Percentiles rank a stretch among this genome's conserved stretches.
Conservation (phyloP, 768 basidiomycete genomes). For the Termitomyces sp. region DNA sequence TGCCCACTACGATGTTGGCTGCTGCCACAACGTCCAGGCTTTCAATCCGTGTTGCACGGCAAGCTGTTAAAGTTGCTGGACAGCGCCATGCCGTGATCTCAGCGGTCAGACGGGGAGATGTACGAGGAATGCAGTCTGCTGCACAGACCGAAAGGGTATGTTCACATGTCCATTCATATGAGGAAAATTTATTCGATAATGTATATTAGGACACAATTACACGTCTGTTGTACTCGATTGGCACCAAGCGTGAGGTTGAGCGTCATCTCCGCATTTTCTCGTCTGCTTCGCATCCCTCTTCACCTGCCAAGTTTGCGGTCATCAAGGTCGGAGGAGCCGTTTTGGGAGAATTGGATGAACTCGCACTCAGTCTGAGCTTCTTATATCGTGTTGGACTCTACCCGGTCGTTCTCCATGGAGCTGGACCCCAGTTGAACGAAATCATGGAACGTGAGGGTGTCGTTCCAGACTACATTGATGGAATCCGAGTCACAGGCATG, state of each 20-base stretch:
- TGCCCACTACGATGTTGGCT: constrained; percentile 26
- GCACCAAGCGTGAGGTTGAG: constrained; percentile 95
- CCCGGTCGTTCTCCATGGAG: constrained; percentile 95
- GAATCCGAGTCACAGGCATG: constrained; percentile 92
- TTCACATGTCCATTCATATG: constrained; percentile 7
- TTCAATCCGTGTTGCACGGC: constrained; percentile 31
- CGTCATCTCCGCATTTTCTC: constrained; percentile 98
- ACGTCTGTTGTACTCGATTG: constrained; percentile 92
- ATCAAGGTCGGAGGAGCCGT: constrained; percentile 98
- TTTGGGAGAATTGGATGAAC: constrained; percentile 85
- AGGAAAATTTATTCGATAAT: background rate
- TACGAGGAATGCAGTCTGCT: constrained; percentile 49
- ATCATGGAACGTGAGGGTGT: constrained; percentile 92
- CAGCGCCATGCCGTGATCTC: constrained; percentile 40
- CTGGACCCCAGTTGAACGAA: constrained; percentile 91
- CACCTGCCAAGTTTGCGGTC: constrained; percentile 94
- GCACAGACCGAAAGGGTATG: constrained; percentile 73
- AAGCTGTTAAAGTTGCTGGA: constrained; percentile 43
- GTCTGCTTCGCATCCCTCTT: constrained; percentile 81
- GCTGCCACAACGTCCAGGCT: constrained; percentile 28
- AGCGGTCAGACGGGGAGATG: constrained; percentile 31
- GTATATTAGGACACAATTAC: constrained; percentile 85
- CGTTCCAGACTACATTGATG: constrained; percentile 94
- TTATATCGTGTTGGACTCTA: constrained; percentile 97
- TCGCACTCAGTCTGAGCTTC: constrained; percentile 94